phyloP scores from a whole-genome alignment of 129 eudicot genomes.

The Lactuca saligna region DNA sequence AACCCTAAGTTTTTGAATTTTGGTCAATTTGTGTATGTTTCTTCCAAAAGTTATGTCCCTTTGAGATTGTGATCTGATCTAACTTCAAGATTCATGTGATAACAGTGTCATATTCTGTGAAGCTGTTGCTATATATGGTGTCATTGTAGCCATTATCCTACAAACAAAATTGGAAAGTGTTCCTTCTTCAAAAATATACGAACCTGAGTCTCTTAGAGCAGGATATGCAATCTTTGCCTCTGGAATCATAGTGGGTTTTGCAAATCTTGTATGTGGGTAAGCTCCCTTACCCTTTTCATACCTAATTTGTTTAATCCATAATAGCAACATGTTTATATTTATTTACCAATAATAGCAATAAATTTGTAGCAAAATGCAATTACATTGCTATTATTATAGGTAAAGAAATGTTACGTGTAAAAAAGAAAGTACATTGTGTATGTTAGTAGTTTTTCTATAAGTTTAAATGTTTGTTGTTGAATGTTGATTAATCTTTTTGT shows the following conservation, averaged over 20 bases:
- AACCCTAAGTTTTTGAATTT: not conserved
- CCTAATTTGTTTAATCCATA: too few relatives aligned
- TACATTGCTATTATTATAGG: not conserved
- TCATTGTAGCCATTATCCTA: conserved; percentile 83
- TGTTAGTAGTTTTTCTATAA: too few relatives aligned
- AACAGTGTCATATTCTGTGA: conserved; percentile 95
- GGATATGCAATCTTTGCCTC: conserved; percentile 95
- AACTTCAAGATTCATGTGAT: conserved; percentile 17
- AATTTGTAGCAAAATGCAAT: too few relatives aligned
- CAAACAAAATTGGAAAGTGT: conserved; percentile 93
- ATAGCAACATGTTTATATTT: too few relatives aligned
- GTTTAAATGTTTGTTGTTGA: not conserved
- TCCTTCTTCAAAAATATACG: conserved; percentile 64
- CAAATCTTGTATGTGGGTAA: conserved; percentile 95
- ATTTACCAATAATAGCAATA: too few relatives aligned
- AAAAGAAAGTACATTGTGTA: too few relatives aligned
- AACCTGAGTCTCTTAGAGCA: conserved; percentile 82
- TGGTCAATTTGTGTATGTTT: not conserved
- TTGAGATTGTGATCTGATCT: conserved; percentile 12
- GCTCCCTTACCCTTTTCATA: not conserved
- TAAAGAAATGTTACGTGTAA: not conserved
- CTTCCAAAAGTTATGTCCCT: not conserved
- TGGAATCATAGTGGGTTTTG: conserved; percentile 90
- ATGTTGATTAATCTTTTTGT: not conserved
- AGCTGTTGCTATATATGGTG: conserved; percentile 97